phyloP scores from a whole-genome alignment of 2,329 filamentous ascomycete species.

The Fusarium circinatum region DNA sequence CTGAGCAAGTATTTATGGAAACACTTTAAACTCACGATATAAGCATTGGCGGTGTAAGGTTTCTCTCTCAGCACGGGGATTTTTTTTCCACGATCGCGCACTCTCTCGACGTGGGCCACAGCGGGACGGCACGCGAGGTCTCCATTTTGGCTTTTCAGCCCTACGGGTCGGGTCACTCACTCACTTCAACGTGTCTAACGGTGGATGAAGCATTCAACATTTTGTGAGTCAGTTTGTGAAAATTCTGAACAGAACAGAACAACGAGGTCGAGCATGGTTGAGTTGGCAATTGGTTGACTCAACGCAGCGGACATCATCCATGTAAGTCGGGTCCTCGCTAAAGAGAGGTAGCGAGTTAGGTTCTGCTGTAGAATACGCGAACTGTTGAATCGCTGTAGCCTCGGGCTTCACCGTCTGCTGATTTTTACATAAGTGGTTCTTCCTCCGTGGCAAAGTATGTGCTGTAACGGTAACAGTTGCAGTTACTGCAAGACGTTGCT shows the following conservation, averaged over 20 bases:
- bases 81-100: neutral
- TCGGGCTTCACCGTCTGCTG: conserved; percentile 17
- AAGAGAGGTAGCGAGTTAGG: neutral
- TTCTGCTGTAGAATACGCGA: neutral
- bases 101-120: conserved; percentile 14
- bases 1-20: conserved; percentile 6
- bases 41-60: conserved; percentile 34
- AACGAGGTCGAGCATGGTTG: neutral
- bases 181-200: neutral
- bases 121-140: conserved; percentile 19
- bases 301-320: conserved; percentile 5
- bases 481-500: neutral
- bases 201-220: neutral
- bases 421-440: conserved; percentile 14
- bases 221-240: conserved; percentile 10
- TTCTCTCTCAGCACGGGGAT: neutral
- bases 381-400: neutral
- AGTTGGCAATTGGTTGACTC: conserved; percentile 7
- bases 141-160: conserved; percentile 18
- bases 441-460: neutral
- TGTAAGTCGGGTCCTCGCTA: conserved; percentile 13
- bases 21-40: conserved; percentile 11
- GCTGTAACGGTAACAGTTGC: neutral
- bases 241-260: neutral
- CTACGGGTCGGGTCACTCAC: neutral